Conservation (phyloP, 2,329 filamentous ascomycete species). For the Sporothrix humicola region DNA sequence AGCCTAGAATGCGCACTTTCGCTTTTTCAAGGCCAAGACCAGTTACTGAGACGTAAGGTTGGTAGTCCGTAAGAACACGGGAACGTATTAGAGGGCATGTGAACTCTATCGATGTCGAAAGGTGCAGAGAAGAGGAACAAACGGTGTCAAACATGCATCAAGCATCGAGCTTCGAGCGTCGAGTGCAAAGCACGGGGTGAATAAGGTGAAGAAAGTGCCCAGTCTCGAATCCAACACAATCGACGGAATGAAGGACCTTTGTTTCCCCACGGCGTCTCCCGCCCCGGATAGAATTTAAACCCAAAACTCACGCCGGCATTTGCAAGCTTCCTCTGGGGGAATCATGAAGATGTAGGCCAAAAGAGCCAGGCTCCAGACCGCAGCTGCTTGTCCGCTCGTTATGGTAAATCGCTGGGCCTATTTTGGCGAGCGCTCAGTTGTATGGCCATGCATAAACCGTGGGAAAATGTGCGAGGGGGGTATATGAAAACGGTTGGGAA, state of each 20-base stretch:
- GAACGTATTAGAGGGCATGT: not conserved
- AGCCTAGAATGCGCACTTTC: not conserved
- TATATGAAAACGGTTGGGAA: conserved; percentile 4
- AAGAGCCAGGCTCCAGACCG: not conserved
- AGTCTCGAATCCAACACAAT: conserved; percentile 19
- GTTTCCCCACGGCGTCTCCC: conserved; percentile 33
- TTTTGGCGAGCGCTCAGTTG: not conserved
- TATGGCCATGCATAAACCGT: conserved; percentile 3
- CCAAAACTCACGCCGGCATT: conserved; percentile 30
- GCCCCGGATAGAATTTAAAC: conserved; percentile 32
- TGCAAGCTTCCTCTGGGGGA: conserved; percentile 24
- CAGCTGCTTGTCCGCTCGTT: not conserved
- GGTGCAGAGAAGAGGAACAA: not conserved
- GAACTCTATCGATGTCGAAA: not conserved
- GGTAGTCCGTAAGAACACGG: not conserved
- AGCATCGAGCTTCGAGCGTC: not conserved
- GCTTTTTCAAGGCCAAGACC: not conserved
- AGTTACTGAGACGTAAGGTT: not conserved
- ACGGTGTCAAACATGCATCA: not conserved
- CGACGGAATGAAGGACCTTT: conserved; percentile 34
- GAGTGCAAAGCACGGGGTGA: not conserved
- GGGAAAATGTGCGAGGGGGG: not conserved
- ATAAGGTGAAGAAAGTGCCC: conserved; percentile 10
- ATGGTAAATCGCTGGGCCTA: not conserved
- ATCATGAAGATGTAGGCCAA: not conserved